Evolutionary conservation across 768 basidiomycete genomes (phyloP).

Genomic region (Podaxis pistillaris): DNA sequence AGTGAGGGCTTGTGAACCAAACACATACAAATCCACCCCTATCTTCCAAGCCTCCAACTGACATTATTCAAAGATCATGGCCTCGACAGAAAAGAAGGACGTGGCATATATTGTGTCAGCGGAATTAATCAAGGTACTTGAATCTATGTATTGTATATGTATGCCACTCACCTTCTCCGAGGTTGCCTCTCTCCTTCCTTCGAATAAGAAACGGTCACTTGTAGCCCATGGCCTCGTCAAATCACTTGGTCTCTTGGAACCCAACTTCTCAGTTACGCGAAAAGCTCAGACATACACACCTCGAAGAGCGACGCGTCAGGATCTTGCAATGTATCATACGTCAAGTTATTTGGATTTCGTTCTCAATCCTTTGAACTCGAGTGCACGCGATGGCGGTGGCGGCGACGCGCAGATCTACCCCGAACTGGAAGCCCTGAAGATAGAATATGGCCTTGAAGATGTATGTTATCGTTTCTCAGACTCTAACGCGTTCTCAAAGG

Average conservation of each 20-base stretch:
- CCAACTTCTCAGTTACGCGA: slow-evolving; percentile 23
- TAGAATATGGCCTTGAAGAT: slow-evolving; percentile 51
- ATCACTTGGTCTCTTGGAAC: slow-evolving; percentile 46
- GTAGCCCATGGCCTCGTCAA: slow-evolving; percentile 65
- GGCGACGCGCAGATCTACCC: background rate
- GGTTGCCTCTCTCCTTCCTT: slow-evolving; percentile 58
- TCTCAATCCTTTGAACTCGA: slow-evolving; percentile 34
- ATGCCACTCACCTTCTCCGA: slow-evolving; percentile 13
- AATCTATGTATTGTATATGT: background rate
- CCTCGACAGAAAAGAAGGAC: background rate
- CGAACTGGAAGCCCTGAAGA: slow-evolving; percentile 13
- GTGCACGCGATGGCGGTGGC: slow-evolving; percentile 11
- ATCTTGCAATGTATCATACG: slow-evolving; percentile 69
- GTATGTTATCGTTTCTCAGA: slow-evolving; percentile 19
- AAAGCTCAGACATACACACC: slow-evolving; percentile 52
- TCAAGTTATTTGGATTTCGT: slow-evolving; percentile 67
- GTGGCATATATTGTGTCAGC: slow-evolving; percentile 57
- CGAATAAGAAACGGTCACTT: slow-evolving; percentile 63
- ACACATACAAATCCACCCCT: background rate
- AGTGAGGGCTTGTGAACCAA: background rate
- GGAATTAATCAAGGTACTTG: slow-evolving; percentile 51
- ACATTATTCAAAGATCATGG: background rate
- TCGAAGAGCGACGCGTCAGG: slow-evolving; percentile 47
- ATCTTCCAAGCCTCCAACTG: background rate
- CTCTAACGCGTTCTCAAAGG: background rate